Conservation (phyloP, 495 filamentous ascomycete species). For the Glonium stellatum region DNA sequence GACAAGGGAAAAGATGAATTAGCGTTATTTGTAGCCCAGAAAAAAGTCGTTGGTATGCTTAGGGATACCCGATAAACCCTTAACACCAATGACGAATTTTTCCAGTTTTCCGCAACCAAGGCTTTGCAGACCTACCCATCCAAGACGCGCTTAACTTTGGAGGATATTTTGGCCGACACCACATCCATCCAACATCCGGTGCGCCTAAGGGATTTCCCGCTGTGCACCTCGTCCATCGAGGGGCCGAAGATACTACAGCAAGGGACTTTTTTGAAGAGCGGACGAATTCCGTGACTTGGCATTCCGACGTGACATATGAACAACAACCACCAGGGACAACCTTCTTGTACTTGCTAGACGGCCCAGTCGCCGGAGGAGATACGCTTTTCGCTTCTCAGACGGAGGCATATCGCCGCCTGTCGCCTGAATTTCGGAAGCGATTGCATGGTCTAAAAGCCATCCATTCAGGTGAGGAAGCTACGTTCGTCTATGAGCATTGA, state of each 20-base stretch:
- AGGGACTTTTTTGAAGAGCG: slow-evolving; percentile 56
- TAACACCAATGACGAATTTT: not conserved
- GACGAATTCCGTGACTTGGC: slow-evolving; percentile 68
- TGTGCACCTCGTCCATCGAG: slow-evolving; percentile 71
- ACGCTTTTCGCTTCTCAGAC: slow-evolving; percentile 68
- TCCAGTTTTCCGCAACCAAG: slow-evolving; percentile 67
- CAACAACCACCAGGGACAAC: slow-evolving; percentile 78
- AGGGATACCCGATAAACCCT: not conserved
- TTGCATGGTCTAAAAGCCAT: slow-evolving; percentile 71
- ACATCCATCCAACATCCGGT: slow-evolving; percentile 76
- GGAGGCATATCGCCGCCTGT: slow-evolving; percentile 72
- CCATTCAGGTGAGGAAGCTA: slow-evolving; percentile 50
- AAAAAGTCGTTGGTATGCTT: slow-evolving; percentile 57
- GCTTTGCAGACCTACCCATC: slow-evolving; percentile 70
- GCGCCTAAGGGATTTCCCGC: slow-evolving; percentile 65
- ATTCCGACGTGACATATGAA: slow-evolving; percentile 79
- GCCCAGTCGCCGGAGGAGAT: slow-evolving; percentile 69
- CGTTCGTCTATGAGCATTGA: not conserved
- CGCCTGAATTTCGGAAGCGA: slow-evolving; percentile 60
- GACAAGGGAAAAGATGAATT: slow-evolving; percentile 70
- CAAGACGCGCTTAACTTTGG: slow-evolving; percentile 62
- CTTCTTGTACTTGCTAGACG: slow-evolving; percentile 73
- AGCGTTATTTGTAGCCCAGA: slow-evolving; percentile 67
- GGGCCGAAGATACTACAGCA: slow-evolving; percentile 52
- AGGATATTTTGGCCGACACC: slow-evolving; percentile 71